Base-by-base conservation (phyloP, 2,329 filamentous ascomycete species). In the Dichotomopilus funicola region DNA sequence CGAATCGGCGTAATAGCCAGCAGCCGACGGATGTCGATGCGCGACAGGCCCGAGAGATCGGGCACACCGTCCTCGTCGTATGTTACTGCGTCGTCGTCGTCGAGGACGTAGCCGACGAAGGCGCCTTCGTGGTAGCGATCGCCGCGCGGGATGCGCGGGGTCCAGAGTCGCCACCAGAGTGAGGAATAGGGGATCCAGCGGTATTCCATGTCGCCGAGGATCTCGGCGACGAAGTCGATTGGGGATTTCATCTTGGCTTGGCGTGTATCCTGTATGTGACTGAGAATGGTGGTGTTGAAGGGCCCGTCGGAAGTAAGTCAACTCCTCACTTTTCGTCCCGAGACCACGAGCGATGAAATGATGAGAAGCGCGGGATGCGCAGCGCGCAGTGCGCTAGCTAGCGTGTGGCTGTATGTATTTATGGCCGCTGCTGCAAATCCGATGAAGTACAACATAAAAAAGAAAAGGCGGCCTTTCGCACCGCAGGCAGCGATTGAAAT, bases 151-250 rank as follows among this genome's bases (percentile, higher is more conserved):
- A 60, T 60, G 13, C 31, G 19, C 10, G 59, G 56, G 2, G 59
- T 60, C 53, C 53, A 60, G 44, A 53, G 33, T 5, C 56, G 37
- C 59, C 59, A 60, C 56, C 56, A 60, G 31, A 58, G 55, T 9
- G 52, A 13, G 0, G 53, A 56, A 50, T 57, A 57, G 3, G 58
- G 55, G 10, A 57, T 49, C 49, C 50, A 53, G 33, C 52, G 53
- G 45, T 53, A 33, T 19, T 59, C 58, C 34, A 59, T 51, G 36
- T 53, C 40, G 43, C 50, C 40, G 45, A 59, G 58, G 33, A 34
- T 49, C 11, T 49, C 46, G 8, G 55, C 49, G 33, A 35, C 52
- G 36, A 44, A 44, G 4, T 51, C 49, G 1, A 59, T 13, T 4
- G 52, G 58, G 10, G 52, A 55, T 9, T 49, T 53, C 52, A 59